Percentiles rank a stretch among this genome's conserved stretches.
These are phyloP conservation scores for Salisapilia sapeloensis DNA, from an alignment of 352 stramenopile species.

Conservation along the genomic window DNA sequence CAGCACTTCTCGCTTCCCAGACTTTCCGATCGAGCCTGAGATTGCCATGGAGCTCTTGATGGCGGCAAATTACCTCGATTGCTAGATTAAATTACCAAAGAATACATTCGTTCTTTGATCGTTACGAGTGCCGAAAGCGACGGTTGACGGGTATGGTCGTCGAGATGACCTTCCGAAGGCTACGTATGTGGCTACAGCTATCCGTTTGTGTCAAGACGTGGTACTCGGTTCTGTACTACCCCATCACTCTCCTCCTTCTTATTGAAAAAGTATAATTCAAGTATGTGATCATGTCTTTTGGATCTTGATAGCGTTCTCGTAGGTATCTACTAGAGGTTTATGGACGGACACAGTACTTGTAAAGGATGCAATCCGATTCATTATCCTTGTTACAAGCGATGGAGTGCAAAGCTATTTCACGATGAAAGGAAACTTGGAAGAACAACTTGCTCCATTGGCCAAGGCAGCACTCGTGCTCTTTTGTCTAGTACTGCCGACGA, in stretches of 20 bases:
- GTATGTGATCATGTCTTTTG: too few relatives aligned
- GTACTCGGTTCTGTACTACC: slow-evolving; percentile 41
- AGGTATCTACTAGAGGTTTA: too few relatives aligned
- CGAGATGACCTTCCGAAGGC: slow-evolving; percentile 14
- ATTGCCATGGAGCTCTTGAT: slow-evolving; percentile 95
- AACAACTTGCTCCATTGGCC: too few relatives aligned
- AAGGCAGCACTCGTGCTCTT: slow-evolving; percentile 52
- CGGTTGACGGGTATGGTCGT: slow-evolving; percentile 12
- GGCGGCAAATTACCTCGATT: slow-evolving; percentile 95
- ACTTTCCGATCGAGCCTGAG: slow-evolving; percentile 98
- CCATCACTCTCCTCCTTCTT: slow-evolving; percentile 33
- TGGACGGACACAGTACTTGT: too few relatives aligned
- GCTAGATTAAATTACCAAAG: too few relatives aligned
- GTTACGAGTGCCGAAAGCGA: too few relatives aligned
- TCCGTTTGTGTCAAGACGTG: slow-evolving; percentile 32
- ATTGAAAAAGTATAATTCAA: slow-evolving; percentile 41
- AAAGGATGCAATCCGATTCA: too few relatives aligned
- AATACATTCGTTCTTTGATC: too few relatives aligned
- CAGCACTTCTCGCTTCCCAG: slow-evolving; percentile 86
- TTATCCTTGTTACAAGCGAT: too few relatives aligned
- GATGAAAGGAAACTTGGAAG: too few relatives aligned
- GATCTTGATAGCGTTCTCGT: too few relatives aligned
- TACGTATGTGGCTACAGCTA: slow-evolving; percentile 33
- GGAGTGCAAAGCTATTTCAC: too few relatives aligned
- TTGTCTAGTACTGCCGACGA: slow-evolving; percentile 30